phyloP scores from a whole-genome alignment of 1,284 basidiomycete species.

The Leccinum laetum region DNA sequence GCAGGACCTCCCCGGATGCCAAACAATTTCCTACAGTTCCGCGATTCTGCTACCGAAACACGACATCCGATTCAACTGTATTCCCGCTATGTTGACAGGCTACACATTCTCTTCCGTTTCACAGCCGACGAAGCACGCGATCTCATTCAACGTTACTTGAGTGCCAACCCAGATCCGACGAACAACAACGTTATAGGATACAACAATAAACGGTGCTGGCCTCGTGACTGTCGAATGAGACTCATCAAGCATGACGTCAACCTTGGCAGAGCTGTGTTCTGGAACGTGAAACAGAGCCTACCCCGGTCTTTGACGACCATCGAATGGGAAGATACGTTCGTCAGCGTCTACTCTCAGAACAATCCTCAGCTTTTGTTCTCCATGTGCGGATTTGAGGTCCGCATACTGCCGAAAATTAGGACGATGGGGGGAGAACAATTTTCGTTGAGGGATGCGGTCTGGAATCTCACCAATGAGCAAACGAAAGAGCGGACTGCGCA shows the following conservation, averaged over 20 bases:
- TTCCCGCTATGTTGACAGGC: constrained; percentile 90
- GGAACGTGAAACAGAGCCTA: constrained; percentile 98
- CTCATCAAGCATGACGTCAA: constrained; percentile 99
- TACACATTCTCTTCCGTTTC: constrained; percentile 98
- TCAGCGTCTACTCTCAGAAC: constrained; percentile 96
- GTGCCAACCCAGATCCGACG: constrained; percentile 96
- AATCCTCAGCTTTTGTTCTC: constrained; percentile 98
- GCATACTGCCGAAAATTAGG: constrained; percentile 95
- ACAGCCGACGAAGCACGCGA: constrained; percentile 72
- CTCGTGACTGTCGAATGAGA: constrained; percentile 97
- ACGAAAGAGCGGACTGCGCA: constrained; percentile 98
- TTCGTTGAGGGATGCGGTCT: constrained; percentile 95
- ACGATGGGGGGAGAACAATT: constrained; percentile 96
- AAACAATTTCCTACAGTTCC: constrained; percentile 96
- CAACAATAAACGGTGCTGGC: constrained; percentile 99
- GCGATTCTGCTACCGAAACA: constrained; percentile 91
- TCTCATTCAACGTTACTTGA: constrained; percentile 82
- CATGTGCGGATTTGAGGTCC: constrained; percentile 98
- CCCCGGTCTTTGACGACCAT: constrained; percentile 95
- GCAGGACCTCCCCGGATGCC: constrained; percentile 94
- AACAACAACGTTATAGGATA: constrained; percentile 99
- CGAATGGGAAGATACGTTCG: constrained; percentile 98
- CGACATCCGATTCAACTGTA: constrained; percentile 95
- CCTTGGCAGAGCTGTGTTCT: constrained; percentile 96
- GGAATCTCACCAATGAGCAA: constrained; percentile 96